Percentiles rank a stretch among this genome's conserved stretches.
Evolutionary conservation across 2,329 filamentous ascomycete genomes (phyloP).

Genomic region (Paecilomyces sp.): DNA sequence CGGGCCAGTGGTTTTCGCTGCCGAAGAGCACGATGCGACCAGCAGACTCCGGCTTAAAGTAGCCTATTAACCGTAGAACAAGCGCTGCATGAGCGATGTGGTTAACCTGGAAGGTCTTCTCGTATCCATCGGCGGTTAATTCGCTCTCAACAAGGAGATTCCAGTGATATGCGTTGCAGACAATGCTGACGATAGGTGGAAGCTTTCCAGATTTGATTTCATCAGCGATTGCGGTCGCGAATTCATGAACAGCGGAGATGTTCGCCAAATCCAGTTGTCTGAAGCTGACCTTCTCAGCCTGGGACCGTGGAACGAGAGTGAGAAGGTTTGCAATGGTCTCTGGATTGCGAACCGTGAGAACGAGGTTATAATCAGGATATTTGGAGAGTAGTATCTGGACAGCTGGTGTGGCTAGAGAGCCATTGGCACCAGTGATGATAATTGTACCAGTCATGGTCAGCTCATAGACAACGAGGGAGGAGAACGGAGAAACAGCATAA

Average conservation of each 20-base stretch:
- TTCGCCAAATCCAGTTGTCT: slow-evolving; percentile 29
- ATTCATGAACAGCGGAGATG: slow-evolving; percentile 27
- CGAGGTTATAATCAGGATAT: slow-evolving; percentile 14
- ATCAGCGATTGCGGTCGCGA: slow-evolving; percentile 14
- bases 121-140: slow-evolving; percentile 29
- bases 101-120: slow-evolving; percentile 34
- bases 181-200: slow-evolving; percentile 26
- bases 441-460: slow-evolving; percentile 15
- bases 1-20: slow-evolving; percentile 31
- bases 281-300: slow-evolving; percentile 18
- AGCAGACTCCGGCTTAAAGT: slow-evolving; percentile 10
- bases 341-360: slow-evolving; percentile 25
- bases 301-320: slow-evolving; percentile 12
- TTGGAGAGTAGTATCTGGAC: slow-evolving; percentile 15
- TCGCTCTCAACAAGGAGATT: slow-evolving; percentile 25
- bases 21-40: slow-evolving; percentile 23
- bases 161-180: slow-evolving; percentile 37
- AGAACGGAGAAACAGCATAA: background rate
- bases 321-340: slow-evolving; percentile 22
- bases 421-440: slow-evolving; percentile 23
- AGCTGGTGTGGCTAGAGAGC: slow-evolving; percentile 23
- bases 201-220: slow-evolving; percentile 21
- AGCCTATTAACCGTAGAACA: slow-evolving; percentile 29
- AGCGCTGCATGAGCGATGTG: slow-evolving; percentile 34
- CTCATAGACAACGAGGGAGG: background rate